Evolutionary conservation across 805 yeast species (phyloP).

Genomic region (Saccharomyces jurei): DNA sequence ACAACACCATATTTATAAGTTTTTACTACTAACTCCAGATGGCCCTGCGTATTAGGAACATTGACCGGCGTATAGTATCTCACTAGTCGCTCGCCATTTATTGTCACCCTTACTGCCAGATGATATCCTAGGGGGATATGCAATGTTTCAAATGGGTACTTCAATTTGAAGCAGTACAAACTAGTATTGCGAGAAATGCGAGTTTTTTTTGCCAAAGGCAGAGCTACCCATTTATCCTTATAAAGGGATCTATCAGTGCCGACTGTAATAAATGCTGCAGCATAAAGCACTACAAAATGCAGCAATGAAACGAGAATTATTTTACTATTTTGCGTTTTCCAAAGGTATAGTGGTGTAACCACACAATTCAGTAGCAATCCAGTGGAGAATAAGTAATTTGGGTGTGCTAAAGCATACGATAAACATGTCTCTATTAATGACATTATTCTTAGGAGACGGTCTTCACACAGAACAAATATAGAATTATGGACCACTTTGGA

Average conservation of each 20-base stretch:
- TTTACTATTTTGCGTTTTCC: conserved; percentile 4
- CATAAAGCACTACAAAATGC: conserved; percentile 34
- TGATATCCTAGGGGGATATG: conserved; percentile 70
- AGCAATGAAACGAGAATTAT: conserved; percentile 30
- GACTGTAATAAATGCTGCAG: conserved; percentile 33
- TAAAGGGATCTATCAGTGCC: conserved; percentile 39
- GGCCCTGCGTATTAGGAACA: conserved; percentile 60
- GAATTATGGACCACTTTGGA: neutral
- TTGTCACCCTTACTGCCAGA: conserved; percentile 46
- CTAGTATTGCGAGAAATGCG: conserved; percentile 63
- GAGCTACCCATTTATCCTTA: conserved; percentile 47
- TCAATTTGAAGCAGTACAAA: conserved; percentile 60
- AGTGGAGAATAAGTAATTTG: neutral
- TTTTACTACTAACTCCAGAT: conserved; percentile 68
- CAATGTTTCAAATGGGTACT: conserved; percentile 51
- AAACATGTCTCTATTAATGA: neutral
- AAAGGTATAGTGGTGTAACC: neutral
- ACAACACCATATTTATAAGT: conserved; percentile 67
- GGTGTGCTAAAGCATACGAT: neutral
- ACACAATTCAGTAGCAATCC: neutral
- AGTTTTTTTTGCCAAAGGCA: conserved; percentile 69
- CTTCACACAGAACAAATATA: neutral
- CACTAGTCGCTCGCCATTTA: conserved; percentile 32
- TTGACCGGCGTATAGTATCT: conserved; percentile 75
- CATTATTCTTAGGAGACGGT: neutral